phyloP scores from a whole-genome alignment of 2,329 filamentous ascomycete genomes.

The Fusarium musae region DNA sequence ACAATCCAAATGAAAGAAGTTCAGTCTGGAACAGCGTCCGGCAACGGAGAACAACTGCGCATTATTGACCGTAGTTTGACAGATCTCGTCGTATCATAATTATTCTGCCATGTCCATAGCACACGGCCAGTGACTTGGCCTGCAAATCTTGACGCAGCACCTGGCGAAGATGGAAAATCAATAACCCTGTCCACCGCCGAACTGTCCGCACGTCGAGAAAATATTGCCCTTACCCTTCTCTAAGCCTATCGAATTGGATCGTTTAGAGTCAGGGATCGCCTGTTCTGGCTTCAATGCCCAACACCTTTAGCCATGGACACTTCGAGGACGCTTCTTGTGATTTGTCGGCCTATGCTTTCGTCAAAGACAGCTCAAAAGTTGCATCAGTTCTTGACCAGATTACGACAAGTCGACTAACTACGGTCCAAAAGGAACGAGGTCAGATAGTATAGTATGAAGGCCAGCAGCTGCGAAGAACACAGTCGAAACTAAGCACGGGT shows the following conservation, averaged over 20 bases:
- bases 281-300: not conserved
- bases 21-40: not conserved
- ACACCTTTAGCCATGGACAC: accelerated
- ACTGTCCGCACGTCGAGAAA: no score
- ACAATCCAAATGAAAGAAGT: not conserved
- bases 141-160: not conserved
- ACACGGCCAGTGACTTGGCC: no score
- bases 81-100: not conserved
- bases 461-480: not conserved
- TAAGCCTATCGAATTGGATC: no score
- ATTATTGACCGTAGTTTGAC: not conserved
- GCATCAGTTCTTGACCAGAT: no score
- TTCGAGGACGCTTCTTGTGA: accelerated
- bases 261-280: accelerated
- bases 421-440: not conserved
- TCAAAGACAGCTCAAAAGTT: no score
- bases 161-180: not conserved
- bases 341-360: not conserved
- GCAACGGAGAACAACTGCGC: not conserved
- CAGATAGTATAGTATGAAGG: not conserved
- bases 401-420: no score
- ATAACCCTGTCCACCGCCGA: not conserved
- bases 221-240: no score
- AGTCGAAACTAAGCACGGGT: no score
- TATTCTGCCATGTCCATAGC: not conserved